These are phyloP conservation scores for Ophioceras dolichostomum DNA, from an alignment of 2,329 filamentous ascomycete species.

Conservation along the genomic window DNA sequence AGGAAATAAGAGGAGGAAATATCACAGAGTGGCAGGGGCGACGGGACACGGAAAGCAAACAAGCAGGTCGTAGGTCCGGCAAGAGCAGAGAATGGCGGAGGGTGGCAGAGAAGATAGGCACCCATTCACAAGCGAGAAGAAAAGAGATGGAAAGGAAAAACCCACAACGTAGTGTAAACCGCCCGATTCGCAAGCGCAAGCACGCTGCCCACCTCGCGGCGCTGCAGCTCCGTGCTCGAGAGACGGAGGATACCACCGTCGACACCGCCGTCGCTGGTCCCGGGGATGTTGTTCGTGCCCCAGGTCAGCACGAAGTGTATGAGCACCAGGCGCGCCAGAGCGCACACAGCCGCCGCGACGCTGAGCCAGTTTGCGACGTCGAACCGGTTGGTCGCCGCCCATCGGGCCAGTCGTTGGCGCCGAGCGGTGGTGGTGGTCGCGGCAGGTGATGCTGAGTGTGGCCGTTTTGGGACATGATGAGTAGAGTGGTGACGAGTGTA, in stretches of 20 bases:
- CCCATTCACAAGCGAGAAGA: no score
- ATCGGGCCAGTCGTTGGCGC: background rate
- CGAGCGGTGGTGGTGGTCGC: no score
- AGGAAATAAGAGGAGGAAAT: no score
- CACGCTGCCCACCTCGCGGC: background rate
- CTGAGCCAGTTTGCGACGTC: conserved; percentile 1
- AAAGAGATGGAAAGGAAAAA: background rate
- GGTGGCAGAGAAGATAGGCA: no score
- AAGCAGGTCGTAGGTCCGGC: no score
- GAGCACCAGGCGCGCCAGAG: background rate
- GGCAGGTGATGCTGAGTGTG: background rate
- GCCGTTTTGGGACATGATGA: no score
- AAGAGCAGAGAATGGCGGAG: no score
- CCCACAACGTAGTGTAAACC: conserved; percentile 1
- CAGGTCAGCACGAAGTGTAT: conserved; percentile 1
- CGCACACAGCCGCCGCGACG: background rate
- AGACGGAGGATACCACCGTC: no score
- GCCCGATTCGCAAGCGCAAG: background rate
- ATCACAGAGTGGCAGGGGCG: no score
- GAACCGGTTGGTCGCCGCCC: background rate
- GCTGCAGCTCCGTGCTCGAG: background rate
- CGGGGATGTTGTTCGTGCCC: background rate
- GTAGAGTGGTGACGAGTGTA: no score
- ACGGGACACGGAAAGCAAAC: no score
- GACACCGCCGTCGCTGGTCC: background rate